These are phyloP conservation scores for Austroboletus festivus DNA, from an alignment of 768 basidiomycete genomes.

Conservation along the genomic window DNA sequence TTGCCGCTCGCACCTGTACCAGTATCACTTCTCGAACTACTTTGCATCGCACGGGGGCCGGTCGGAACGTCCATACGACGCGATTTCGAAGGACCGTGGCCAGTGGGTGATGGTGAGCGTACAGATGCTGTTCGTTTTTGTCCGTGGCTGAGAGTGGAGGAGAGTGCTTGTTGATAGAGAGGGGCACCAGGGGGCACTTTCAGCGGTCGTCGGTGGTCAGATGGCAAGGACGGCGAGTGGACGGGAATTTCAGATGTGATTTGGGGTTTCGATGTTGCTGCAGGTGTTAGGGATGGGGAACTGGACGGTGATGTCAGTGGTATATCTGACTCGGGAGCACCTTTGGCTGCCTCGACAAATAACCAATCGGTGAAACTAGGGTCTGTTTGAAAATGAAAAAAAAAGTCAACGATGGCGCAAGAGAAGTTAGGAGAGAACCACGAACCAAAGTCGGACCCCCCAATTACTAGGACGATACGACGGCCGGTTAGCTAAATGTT, in stretches of 20 bases:
- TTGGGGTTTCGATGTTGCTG: slow-evolving; percentile 24
- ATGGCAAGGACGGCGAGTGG: slow-evolving; percentile 16
- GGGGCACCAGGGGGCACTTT: slow-evolving; percentile 35
- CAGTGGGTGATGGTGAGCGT: slow-evolving; percentile 63
- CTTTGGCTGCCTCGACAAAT: slow-evolving; percentile 75
- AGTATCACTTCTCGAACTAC: slow-evolving; percentile 16
- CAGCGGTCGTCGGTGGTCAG: slow-evolving; percentile 34
- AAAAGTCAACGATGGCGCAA: slow-evolving; percentile 2
- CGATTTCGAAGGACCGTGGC: slow-evolving; percentile 63
- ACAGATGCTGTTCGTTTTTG: slow-evolving; percentile 67
- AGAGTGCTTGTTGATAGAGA: slow-evolving; percentile 73
- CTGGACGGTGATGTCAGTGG: slow-evolving; percentile 33
- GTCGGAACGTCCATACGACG: slow-evolving; percentile 77
- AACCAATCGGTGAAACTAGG: slow-evolving; percentile 86
- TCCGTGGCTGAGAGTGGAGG: slow-evolving; percentile 48
- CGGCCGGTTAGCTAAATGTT: slow-evolving; percentile 10
- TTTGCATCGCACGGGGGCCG: slow-evolving; percentile 80
- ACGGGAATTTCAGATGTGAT: slow-evolving; percentile 29
- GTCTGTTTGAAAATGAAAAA: slow-evolving; percentile 54
- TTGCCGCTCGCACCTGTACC: slow-evolving; percentile 36
- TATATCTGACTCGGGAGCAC: slow-evolving; percentile 51
- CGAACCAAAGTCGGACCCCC: slow-evolving; percentile 78
- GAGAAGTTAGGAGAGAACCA: slow-evolving; percentile 10
- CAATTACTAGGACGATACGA: slow-evolving; percentile 50
- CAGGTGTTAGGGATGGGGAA: slow-evolving; percentile 20